A percentile compares a stretch with the other conserved stretches of the same genome.
Evolutionary conservation across 2,329 filamentous ascomycete genomes (phyloP).

Genomic region (Endothia cerciana): DNA sequence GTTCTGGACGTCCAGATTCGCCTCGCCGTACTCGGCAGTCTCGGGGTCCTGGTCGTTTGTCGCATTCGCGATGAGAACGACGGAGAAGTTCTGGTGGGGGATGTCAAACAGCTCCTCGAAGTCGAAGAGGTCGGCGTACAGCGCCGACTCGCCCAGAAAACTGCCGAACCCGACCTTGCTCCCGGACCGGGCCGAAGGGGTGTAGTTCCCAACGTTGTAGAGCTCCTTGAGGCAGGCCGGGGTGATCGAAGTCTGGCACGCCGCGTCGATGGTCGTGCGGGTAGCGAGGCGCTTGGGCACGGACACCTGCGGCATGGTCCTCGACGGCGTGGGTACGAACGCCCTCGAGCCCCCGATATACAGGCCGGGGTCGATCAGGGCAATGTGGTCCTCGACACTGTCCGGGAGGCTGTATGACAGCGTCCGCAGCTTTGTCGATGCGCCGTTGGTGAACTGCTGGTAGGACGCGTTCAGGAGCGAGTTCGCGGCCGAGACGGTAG

Average conservation of each 20-base stretch:
- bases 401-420: constrained; percentile 24
- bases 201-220: constrained; percentile 52
- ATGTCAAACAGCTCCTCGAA: constrained; percentile 27
- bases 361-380: constrained; percentile 25
- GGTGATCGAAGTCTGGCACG: constrained; percentile 42
- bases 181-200: constrained; percentile 41
- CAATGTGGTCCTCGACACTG: constrained; percentile 16
- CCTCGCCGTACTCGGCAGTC: constrained; percentile 54
- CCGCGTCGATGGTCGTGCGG: constrained; percentile 27
- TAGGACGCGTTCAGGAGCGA: constrained; percentile 36
- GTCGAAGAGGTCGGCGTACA: constrained; percentile 46
- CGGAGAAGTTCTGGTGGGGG: constrained; percentile 53
- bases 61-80: constrained; percentile 49
- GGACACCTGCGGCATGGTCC: constrained; percentile 10
- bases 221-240: constrained; percentile 49
- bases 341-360: constrained; percentile 29
- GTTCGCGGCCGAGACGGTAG: constrained; percentile 36
- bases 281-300: constrained; percentile 13
- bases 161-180: constrained; percentile 57
- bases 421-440: constrained; percentile 28
- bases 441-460: constrained; percentile 37
- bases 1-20: constrained; percentile 67
- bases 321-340: constrained; percentile 6
- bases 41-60: constrained; percentile 29
- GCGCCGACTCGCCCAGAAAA: constrained; percentile 59